These are phyloP conservation scores for Sarocladium brachiariae DNA, from an alignment of 2,329 filamentous ascomycete genomes.

Conservation along the genomic window DNA sequence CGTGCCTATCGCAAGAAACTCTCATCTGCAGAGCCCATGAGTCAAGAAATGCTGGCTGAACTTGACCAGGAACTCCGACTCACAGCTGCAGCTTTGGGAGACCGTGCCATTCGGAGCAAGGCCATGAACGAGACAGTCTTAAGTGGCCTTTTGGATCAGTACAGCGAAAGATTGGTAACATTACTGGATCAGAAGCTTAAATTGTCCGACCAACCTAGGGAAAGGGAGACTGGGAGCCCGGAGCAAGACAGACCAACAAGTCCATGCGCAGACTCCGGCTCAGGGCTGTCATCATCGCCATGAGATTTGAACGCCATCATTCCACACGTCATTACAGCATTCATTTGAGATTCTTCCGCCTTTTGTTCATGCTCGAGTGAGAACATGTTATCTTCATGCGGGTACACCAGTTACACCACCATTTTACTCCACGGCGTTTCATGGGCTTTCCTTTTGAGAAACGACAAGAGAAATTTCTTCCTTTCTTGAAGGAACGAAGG, in stretches of 20 bases:
- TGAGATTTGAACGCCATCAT: not conserved
- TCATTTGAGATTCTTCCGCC: not conserved
- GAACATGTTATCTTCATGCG: not conserved
- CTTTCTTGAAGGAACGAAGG: not conserved
- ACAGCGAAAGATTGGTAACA: slow-evolving; percentile 63
- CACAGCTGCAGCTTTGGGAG: slow-evolving; percentile 54
- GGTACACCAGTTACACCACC: too few relatives aligned
- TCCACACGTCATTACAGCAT: not conserved
- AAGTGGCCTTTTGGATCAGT: slow-evolving; percentile 64
- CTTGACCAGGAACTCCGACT: slow-evolving; percentile 59
- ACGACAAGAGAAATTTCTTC: too few relatives aligned
- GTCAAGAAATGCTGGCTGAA: slow-evolving; percentile 51
- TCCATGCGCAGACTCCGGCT: slow-evolving; percentile 25
- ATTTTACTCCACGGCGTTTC: too few relatives aligned
- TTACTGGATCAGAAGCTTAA: slow-evolving; percentile 67
- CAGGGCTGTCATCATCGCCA: slow-evolving; percentile 24
- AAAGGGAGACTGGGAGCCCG: slow-evolving; percentile 22
- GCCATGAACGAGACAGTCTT: slow-evolving; percentile 52
- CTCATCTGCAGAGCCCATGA: slow-evolving; percentile 47
- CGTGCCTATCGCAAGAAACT: slow-evolving; percentile 59
- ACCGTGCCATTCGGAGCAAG: slow-evolving; percentile 47
- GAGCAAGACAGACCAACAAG: slow-evolving; percentile 25
- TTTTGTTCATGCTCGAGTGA: not conserved
- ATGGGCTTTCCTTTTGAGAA: not conserved
- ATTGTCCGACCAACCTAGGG: slow-evolving; percentile 32